Evolutionary conservation across 192 early-diverging fungal species (phyloP), one percentile per base, ranked within the genome.

Genomic region (Coemansia sp.): DNA sequence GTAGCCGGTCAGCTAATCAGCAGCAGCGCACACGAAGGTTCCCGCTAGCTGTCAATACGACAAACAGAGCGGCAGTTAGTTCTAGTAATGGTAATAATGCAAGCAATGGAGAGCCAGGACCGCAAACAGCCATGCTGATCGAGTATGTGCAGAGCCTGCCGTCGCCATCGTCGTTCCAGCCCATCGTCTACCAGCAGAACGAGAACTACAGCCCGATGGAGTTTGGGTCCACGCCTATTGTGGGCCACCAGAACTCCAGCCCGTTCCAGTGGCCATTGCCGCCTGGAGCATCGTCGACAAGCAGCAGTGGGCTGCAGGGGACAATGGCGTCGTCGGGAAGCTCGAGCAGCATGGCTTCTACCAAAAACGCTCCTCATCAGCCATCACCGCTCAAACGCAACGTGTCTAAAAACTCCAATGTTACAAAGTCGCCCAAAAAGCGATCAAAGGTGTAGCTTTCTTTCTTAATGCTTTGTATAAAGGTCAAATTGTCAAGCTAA

Each of bases 201-300:
- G 86, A 88, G 39, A 70, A 86, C 49, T 86, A 81, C n/a, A 89
- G 88, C 56, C 89, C 89, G 9, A 76, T 91, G 48, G 87, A 86
- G 30, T 89, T 89, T 74, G 81, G 82, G 20, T 74, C 83, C 16
- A 91, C 88, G 9, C 88, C 89, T 0, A 87, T 85, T 6, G 83
- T 82, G 16, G 85, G 82, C 16, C 80, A 82, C n/a, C 71, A 72
- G 23, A 42, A 52, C 42, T 50, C 70, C 4, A 80, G 84, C 11
- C 80, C 84, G 9, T 91, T 91, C 63, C 72, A 84, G 57, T 91
- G 89, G 89, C 89, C 89, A 8, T 20, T 77, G 54, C 61, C 79
- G 1, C n/a, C 41, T 6, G 8, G 45, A 35, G 26, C 58, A 13
- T 14, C 46, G 4, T 42, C 37, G 0, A 57, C 63, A 28, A 42